Conservation (phyloP, 768 basidiomycete species). For the Rhizopogon salebrosus region DNA sequence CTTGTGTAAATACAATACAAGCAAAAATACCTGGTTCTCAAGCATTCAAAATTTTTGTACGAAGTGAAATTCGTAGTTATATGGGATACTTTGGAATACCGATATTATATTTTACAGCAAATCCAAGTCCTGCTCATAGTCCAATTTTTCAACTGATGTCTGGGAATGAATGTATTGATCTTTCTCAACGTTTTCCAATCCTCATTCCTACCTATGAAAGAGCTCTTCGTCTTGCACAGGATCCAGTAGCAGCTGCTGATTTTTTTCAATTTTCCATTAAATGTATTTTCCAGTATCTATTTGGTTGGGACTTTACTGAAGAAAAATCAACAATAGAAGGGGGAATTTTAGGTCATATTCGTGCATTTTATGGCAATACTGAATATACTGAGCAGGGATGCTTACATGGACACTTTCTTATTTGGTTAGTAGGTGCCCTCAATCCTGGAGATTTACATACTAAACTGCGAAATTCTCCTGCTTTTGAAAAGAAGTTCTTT, state of each 20-base stretch:
- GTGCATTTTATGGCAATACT: slow-evolving; percentile 23
- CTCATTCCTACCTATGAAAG: slow-evolving; percentile 13
- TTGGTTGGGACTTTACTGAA: slow-evolving; percentile 2
- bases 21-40: slow-evolving; percentile 28
- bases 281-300: slow-evolving; percentile 20
- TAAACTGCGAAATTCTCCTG: background rate
- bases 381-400: slow-evolving; percentile 23
- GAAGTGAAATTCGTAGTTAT: slow-evolving; percentile 22
- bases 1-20: slow-evolving; percentile 25
- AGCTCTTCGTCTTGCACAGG: slow-evolving; percentile 22
- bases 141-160: slow-evolving; percentile 27
- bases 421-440: slow-evolving; percentile 23
- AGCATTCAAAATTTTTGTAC: slow-evolving; percentile 17
- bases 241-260: slow-evolving; percentile 30
- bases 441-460: slow-evolving; percentile 31
- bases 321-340: slow-evolving; percentile 17
- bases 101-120: slow-evolving; percentile 22
- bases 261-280: slow-evolving; percentile 27
- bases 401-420: slow-evolving; percentile 28
- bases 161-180: slow-evolving; percentile 13
- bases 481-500: slow-evolving; percentile 13
- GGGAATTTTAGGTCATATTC: slow-evolving; percentile 23
- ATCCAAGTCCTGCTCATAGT: slow-evolving; percentile 14
- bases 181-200: slow-evolving; percentile 13
- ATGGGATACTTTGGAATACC: slow-evolving; percentile 24